phyloP scores from a whole-genome alignment of 1,139 yeast genomes.

The Yueomyces sp. region DNA sequence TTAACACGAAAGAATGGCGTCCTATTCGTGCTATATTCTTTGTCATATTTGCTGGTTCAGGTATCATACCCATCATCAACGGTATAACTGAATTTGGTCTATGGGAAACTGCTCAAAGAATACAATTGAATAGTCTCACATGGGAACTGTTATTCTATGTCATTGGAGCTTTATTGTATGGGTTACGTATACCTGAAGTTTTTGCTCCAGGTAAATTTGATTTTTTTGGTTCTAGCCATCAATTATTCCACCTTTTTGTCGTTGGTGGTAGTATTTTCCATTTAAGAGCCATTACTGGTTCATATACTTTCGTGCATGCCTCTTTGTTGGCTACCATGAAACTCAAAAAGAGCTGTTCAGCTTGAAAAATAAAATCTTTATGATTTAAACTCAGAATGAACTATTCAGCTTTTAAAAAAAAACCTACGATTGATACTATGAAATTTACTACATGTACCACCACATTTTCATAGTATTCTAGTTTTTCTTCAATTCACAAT shows the following conservation, averaged over 20 bases:
- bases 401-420: no score
- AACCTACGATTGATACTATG: no score
- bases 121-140: conserved; percentile 46
- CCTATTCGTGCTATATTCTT: conserved; percentile 71
- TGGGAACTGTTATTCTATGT: conserved; percentile 65
- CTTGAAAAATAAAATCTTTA: no score
- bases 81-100: conserved; percentile 37
- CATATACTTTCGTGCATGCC: conserved; percentile 17
- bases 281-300: conserved; percentile 46
- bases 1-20: conserved; percentile 57
- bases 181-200: conserved; percentile 68
- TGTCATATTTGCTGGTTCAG: conserved; percentile 67
- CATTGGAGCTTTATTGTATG: conserved; percentile 68
- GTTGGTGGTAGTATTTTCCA: conserved; percentile 74
- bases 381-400: no score
- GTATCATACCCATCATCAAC: conserved; percentile 54
- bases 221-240: conserved; percentile 72
- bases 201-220: conserved; percentile 59
- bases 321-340: background rate
- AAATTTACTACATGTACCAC: no score
- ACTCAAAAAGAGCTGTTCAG: background rate
- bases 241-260: conserved; percentile 73
- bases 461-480: no score
- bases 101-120: conserved; percentile 35
- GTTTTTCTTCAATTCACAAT: background rate